Evolutionary conservation across 1,139 yeast species (phyloP), one percentile per base, ranked within the genome.

Genomic region (Suhomyces maxii): DNA sequence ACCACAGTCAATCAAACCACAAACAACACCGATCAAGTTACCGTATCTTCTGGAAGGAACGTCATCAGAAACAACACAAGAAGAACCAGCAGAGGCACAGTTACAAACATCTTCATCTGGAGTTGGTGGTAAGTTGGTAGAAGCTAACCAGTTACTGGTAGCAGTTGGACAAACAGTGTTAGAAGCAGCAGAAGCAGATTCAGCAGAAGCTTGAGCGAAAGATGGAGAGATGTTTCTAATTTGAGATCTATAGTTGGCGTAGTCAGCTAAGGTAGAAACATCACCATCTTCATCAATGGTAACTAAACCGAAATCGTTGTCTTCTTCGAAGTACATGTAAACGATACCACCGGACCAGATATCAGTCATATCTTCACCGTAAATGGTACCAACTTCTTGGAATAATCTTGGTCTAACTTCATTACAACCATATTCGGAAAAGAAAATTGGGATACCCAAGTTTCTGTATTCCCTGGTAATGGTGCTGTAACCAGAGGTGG

Each of bases 361-460:
- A 44, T 50, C 51, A 34, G 60, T 55, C 60, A 58, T 85, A 43
- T 83, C 72, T 46, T 72, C 64, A 37, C 83, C 73, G 68, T 73
- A 85, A 25, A 85, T 61, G 37, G 87, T 78, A 34, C 72, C 80
- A 42, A 87, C 83, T 66, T 88, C 96, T 36, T 80, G 71, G 77
- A 88, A 88, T 44, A 75, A 71, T 69, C 95, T 82, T 55, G 95
- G 95, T 45, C 52, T 48, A 40, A 75, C 80, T 47, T 64, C 73
- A 76, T 89, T 91, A 74, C 98, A 91, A 58, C 97, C 98, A 64
- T 86, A 90, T 71, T 91, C 97, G 44, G 96, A 87, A 67, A 91
- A 83, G 75, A 91, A 90, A 56, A 86, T 73, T 42, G 98, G 97
- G 47, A 89, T 74, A 30, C 95, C 83, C 62, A 84, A 68, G 67